Evolutionary conservation across 1,139 yeast genomes (phyloP), one percentile per base, ranked within the genome.

Genomic region (Nakaseomyces kungkrabaensis): DNA sequence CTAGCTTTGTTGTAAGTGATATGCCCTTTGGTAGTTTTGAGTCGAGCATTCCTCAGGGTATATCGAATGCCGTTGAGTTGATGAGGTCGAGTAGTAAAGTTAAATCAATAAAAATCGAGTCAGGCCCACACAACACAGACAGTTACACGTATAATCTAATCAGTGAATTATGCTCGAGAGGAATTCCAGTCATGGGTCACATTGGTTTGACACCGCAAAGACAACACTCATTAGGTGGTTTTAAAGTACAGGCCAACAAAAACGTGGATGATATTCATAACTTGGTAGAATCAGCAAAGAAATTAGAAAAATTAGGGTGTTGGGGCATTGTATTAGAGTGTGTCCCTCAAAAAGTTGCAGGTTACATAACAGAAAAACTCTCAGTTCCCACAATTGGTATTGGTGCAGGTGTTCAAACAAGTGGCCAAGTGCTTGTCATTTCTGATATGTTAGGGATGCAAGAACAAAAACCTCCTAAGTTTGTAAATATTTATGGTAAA

Each of bases 151-250:
- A 61, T n/a, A 52, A 55, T 13, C 51, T 62, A 8, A 54, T 64
- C 0, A 48, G 48, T 36, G 61, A 60, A 37, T 43, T 65, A 10
- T 54, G 60, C 42, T 54, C 62, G 2, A 73, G 83, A 37, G 97
- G 97, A 0, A 82, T 92, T 24, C 95, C 97, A 0, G 90, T 90
- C 1, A 77, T 89, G 72, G 97, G 95, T 2, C 98, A 92, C 66
- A 79, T 87, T 34, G 98, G 98, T 0, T 72, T 92, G 41, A 87
- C 95, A 6, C 98, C 98, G 1, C 98, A 92, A 65, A 75, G 87
- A 47, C 82, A 82, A 55, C 80, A 87, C 55, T 66, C 87, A 0
- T 63, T 85, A 24, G 94, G 97, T 17, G 98, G 98, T 0, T 92
- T 84, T 68, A 84, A 79, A 65, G 82, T 87, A 2, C 98, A 92